Conservation (phyloP, 768 basidiomycete genomes). For the Amanita subjunquillea region DNA sequence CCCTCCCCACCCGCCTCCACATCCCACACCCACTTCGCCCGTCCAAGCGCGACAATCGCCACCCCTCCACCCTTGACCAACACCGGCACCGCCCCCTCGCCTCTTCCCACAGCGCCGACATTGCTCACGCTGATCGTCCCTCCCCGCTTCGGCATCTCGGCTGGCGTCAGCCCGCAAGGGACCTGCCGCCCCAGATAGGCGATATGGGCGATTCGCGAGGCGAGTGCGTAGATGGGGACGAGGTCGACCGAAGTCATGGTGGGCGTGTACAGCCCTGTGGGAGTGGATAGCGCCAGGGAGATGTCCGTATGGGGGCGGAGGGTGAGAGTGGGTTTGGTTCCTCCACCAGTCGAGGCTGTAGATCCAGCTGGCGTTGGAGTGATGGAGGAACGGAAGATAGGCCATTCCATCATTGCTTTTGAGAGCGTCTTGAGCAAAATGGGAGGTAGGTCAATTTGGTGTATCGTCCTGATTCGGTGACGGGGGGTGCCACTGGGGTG, state of each 20-base stretch:
- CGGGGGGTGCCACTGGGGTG: conserved; percentile 26
- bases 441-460: conserved; percentile 67
- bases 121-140: conserved; percentile 79
- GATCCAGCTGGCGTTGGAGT: conserved; percentile 24
- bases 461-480: conserved; percentile 48
- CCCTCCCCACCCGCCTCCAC: conserved; percentile 33
- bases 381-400: conserved; percentile 70
- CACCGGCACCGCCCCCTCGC: conserved; percentile 62
- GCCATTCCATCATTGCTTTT: conserved; percentile 76
- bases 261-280: conserved; percentile 78
- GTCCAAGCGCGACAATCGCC: conserved; percentile 74
- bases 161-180: conserved; percentile 51
- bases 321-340: conserved; percentile 54
- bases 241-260: conserved; percentile 48
- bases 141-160: conserved; percentile 65
- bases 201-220: conserved; percentile 50
- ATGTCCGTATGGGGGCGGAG: conserved; percentile 72
- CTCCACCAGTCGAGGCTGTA: neutral
- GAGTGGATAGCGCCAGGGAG: conserved; percentile 66
- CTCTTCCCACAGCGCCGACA: conserved; percentile 70
- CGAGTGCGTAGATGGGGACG: conserved; percentile 48
- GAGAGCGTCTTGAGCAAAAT: conserved; percentile 77
- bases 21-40: conserved; percentile 72
- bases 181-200: conserved; percentile 56
- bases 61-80: conserved; percentile 77